Evolutionary conservation across 2,329 filamentous ascomycete species (phyloP), one percentile per base, ranked within the genome.

Genomic region (Xylaria sp.): DNA sequence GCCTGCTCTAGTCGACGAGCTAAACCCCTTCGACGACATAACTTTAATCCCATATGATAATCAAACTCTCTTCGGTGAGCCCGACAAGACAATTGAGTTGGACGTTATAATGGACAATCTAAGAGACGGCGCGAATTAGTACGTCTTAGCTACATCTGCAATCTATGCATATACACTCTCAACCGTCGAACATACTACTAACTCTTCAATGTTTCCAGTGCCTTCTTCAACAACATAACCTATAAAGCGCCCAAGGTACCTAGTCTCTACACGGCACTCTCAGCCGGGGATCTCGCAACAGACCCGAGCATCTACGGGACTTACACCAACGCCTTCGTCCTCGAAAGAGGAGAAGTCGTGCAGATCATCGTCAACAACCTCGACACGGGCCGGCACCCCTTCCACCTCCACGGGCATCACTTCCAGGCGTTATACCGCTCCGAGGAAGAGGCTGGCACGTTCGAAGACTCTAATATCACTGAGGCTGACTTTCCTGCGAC

Each of bases 291-390:
- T 57, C 80, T 84, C 20, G 86, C 88, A 15, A 83, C 82, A 1
- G 83, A 92, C 67, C 81, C 88, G 0, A 70, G 76, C 1, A 80
- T 93, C 4, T 94, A 94, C 74, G 91, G 91, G 33, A 81, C 83
- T 20, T 87, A 87, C 76, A 89, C 90, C 0, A 85, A 92, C 72
- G 79, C 89, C 1, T 86, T 93, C 72, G 83, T 96, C 2, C 84
- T 96, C 13, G 82, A 89, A 31, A 86, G 90, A 68, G 86, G 86
- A 63, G 82, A 89, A 66, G 83, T 92, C n/a, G 86, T 94, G 31
- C 89, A 94, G 75, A 85, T 95, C 57, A 79, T 93, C 20, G 81
- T 95, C n/a, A 92, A 94, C 81, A 95, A 94, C 74, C 83, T 88
- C 50, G 92, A 95, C 72, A 76, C 84, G 66, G 81, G 92, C 47